These are phyloP conservation scores for Lyophyllum semitale DNA, from an alignment of 768 basidiomycete species.

Conservation along the genomic window DNA sequence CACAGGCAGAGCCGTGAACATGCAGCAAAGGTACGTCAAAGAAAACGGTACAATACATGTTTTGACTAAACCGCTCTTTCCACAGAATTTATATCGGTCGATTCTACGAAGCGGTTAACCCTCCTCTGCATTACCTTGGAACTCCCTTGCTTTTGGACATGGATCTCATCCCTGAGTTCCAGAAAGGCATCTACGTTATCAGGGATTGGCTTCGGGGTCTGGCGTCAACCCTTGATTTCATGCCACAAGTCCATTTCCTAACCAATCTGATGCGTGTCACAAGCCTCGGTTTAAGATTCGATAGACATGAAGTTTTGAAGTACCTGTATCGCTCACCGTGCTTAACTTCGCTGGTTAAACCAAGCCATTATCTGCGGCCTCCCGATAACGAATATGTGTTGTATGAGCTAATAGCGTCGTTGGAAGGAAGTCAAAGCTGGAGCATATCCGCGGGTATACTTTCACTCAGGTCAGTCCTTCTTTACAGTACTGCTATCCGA, in stretches of 20 bases:
- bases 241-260: constrained; percentile 31
- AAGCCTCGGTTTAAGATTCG: constrained; percentile 39
- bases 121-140: constrained; percentile 49
- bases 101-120: constrained; percentile 52
- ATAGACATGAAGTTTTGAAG: constrained; percentile 28
- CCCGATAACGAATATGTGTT: constrained; percentile 13
- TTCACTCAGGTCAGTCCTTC: constrained; percentile 39
- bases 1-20: constrained; percentile 11
- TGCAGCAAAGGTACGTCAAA: constrained; percentile 21
- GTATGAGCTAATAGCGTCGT: constrained; percentile 22
- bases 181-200: constrained; percentile 35
- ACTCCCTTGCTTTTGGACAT: constrained; percentile 35
- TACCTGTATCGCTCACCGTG: constrained; percentile 37
- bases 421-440: constrained; percentile 25
- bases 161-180: constrained; percentile 39
- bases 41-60: neutral
- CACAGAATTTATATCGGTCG: constrained; percentile 46
- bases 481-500: neutral
- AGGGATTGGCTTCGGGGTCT: constrained; percentile 47
- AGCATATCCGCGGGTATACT: constrained; percentile 37
- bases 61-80: neutral
- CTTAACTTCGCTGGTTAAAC: constrained; percentile 11
- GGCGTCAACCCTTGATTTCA: constrained; percentile 33
- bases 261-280: constrained; percentile 39
- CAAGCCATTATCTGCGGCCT: constrained; percentile 20